Evolutionary conservation across 2,329 filamentous ascomycete species (phyloP).

Genomic region (Aspergillus fijiensis): DNA sequence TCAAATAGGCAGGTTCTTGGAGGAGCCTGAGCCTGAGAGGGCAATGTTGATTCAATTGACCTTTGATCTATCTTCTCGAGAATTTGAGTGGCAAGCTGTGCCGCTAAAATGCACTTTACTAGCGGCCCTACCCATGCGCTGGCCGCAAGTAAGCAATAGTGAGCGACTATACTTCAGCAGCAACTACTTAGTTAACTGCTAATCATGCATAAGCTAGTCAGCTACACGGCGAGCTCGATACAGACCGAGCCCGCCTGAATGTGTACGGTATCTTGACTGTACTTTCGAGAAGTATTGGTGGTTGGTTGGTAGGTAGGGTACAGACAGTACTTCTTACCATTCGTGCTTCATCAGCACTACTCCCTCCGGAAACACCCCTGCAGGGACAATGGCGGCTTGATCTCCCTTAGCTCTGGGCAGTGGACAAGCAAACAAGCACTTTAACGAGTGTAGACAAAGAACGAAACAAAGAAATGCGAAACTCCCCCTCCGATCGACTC

Average conservation of each 20-base stretch:
- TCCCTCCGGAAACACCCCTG: background rate
- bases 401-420: background rate
- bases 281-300: too few species aligned
- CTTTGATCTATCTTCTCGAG: background rate
- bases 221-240: background rate
- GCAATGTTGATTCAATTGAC: too few species aligned
- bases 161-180: background rate
- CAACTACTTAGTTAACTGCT: background rate
- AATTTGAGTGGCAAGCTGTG: background rate
- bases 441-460: background rate
- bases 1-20: background rate
- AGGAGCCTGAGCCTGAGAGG: too few species aligned
- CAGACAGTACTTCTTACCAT: background rate
- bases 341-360: background rate
- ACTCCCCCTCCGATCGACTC: background rate
- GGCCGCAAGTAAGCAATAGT: too few species aligned
- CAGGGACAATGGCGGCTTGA: background rate
- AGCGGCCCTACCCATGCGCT: too few species aligned
- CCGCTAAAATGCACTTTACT: too few species aligned
- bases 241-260: background rate
- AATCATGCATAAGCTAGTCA: background rate
- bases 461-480: background rate
- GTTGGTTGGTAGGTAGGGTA: too few species aligned
- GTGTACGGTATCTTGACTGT: background rate
- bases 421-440: background rate